Conservation (phyloP, 805 yeast genomes). For the Wickerhamomyces ciferrii region DNA sequence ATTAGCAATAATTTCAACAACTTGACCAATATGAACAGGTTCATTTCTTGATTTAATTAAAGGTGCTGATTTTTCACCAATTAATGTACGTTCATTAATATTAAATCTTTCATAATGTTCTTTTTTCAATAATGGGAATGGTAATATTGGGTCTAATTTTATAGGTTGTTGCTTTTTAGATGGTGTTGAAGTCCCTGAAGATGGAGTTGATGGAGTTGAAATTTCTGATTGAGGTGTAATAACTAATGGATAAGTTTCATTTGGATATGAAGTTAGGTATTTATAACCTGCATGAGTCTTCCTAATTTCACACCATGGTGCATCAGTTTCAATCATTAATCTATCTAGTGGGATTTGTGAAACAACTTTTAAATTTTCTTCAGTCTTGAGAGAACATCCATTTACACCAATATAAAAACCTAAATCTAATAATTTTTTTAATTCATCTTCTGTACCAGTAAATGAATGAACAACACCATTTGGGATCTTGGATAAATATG, state of each 20-base stretch:
- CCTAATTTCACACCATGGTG: constrained; percentile 97
- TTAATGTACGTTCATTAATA: constrained; percentile 19
- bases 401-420: constrained; percentile 79
- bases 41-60: constrained; percentile 85
- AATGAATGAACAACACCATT: constrained; percentile 93
- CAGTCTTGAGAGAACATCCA: constrained; percentile 86
- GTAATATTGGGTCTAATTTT: constrained; percentile 45
- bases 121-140: constrained; percentile 60
- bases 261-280: constrained; percentile 50
- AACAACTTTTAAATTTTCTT: constrained; percentile 67
- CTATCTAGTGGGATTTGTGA: constrained; percentile 61
- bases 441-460: constrained; percentile 73
- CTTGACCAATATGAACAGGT: constrained; percentile 80
- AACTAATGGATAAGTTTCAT: constrained; percentile 44
- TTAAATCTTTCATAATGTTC: constrained; percentile 43
- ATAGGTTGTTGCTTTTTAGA: constrained; percentile 3
- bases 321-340: constrained; percentile 87
- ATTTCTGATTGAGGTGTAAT: constrained; percentile 12
- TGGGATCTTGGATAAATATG: constrained; percentile 34
- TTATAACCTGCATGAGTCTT: constrained; percentile 73
- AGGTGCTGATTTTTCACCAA: constrained; percentile 27
- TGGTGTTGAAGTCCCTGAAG: neutral
- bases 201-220: neutral
- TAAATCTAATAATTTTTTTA: constrained; percentile 46
- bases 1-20: constrained; percentile 64